Conservation (phyloP, 2,329 filamentous ascomycete genomes). For the Nemania abortiva region DNA sequence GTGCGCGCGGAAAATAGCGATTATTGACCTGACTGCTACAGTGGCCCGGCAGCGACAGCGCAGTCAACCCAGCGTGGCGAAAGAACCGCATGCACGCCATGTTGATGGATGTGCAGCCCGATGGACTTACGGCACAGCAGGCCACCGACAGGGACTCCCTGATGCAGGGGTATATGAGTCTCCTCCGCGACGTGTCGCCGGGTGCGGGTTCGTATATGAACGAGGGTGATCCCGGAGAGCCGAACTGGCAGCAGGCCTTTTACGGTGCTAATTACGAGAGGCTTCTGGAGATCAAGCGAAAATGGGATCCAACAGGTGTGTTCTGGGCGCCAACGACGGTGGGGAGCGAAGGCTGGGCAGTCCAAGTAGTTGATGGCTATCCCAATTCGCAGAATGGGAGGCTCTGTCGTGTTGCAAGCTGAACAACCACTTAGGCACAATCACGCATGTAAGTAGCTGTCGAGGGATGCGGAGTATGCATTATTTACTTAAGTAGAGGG, state of each 20-base stretch:
- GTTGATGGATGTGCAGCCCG: constrained; percentile 47
- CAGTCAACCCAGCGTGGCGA: constrained; percentile 60
- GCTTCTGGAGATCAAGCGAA: constrained; percentile 61
- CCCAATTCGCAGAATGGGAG: constrained; percentile 45
- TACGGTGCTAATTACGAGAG: constrained; percentile 60
- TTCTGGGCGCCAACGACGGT: constrained; percentile 64
- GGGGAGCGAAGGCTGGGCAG: constrained; percentile 64
- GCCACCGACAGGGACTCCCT: constrained; percentile 44
- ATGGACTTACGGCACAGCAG: constrained; percentile 42
- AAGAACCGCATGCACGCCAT: constrained; percentile 53
- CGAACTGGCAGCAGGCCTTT: constrained; percentile 60
- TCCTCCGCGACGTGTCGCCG: constrained; percentile 54
- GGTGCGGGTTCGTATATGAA: constrained; percentile 63
- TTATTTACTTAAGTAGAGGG: no score
- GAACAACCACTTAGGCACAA: no score
- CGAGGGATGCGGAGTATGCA: no score
- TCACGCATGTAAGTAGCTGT: no score
- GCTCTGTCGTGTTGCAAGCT: constrained; percentile 38
- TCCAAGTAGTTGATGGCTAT: constrained; percentile 44
- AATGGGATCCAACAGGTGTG: constrained; percentile 59
- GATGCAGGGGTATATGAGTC: constrained; percentile 45
- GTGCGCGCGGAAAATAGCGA: not conserved
- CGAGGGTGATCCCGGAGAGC: constrained; percentile 64
- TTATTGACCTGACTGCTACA: constrained; percentile 3
- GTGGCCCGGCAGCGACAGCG: constrained; percentile 50